These are phyloP conservation scores for Basidioascus undulatus DNA, from an alignment of 768 basidiomycete species.

Conservation along the genomic window DNA sequence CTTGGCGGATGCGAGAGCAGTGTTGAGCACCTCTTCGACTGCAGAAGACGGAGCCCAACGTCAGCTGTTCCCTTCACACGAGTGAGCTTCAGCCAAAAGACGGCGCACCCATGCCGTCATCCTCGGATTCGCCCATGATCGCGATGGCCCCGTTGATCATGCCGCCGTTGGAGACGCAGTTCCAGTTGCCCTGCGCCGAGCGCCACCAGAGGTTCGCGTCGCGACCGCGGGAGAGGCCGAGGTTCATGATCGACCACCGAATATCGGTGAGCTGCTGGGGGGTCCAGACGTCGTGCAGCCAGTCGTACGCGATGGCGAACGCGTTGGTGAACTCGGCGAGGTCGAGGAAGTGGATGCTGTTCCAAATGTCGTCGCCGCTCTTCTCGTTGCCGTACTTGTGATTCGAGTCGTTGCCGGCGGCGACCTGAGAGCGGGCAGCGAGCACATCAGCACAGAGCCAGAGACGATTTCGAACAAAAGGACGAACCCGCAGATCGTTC, in stretches of 20 bases:
- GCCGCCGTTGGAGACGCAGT: slow-evolving; percentile 76
- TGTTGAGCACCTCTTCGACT: slow-evolving; percentile 39
- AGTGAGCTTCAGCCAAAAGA: no score
- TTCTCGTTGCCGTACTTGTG: no score
- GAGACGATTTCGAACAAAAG: neutral
- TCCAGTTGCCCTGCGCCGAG: slow-evolving; percentile 67
- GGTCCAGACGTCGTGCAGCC: slow-evolving; percentile 71
- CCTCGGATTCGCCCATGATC: slow-evolving; percentile 42
- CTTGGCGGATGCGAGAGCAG: slow-evolving; percentile 49
- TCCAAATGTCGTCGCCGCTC: no score
- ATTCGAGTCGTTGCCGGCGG: slow-evolving; percentile 38
- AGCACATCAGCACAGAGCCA: neutral
- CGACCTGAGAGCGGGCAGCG: no score
- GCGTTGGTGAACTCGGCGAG: slow-evolving; percentile 69
- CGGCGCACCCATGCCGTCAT: slow-evolving; percentile 48
- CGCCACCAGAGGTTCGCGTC: slow-evolving; percentile 12
- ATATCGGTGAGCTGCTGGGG: slow-evolving; percentile 45
- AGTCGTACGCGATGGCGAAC: slow-evolving; percentile 85
- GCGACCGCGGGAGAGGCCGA: slow-evolving; percentile 52
- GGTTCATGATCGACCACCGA: slow-evolving; percentile 42
- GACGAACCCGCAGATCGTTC: slow-evolving; percentile 54
- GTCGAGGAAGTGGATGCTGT: slow-evolving; percentile 74
- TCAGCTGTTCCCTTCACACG: no score
- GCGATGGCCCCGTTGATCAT: slow-evolving; percentile 73
- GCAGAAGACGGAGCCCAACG: no score